Conservation (phyloP, 176 grass and related monocot species). For the Rhynchospora pubera region DNA sequence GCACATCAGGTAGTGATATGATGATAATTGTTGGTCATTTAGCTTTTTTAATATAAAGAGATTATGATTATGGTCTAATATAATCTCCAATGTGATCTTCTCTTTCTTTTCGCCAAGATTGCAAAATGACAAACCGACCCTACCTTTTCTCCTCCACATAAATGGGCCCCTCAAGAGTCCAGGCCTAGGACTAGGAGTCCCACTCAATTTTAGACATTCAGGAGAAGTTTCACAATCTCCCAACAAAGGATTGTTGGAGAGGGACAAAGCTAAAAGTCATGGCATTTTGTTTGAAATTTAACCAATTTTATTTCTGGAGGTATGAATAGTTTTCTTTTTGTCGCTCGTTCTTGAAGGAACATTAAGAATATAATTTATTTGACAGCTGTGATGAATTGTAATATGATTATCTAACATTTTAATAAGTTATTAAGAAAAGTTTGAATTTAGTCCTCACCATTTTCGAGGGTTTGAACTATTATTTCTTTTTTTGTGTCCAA, state of each 20-base stretch:
- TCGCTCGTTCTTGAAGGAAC: background rate
- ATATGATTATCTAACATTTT: background rate
- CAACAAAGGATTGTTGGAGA: background rate
- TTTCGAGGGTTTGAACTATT: no score
- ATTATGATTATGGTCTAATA: background rate
- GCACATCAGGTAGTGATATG: background rate
- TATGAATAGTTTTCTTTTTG: background rate
- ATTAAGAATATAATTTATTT: background rate
- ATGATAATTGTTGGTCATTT: background rate
- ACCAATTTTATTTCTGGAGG: background rate
- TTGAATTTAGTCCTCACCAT: no score
- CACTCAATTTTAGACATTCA: background rate
- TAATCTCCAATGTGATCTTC: background rate
- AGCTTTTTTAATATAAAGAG: background rate
- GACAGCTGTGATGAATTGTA: background rate
- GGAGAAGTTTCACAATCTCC: background rate
- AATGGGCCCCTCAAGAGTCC: background rate
- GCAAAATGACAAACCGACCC: slow-evolving; percentile 17
- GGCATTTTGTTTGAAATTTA: no score
- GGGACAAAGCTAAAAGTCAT: background rate
- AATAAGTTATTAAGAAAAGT: no score
- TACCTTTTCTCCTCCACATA: background rate
- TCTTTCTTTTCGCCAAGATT: background rate
- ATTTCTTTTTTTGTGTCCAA: no score
- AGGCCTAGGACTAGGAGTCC: background rate